phyloP scores from a whole-genome alignment of 2,329 filamentous ascomycete genomes.

The Chaetomiaceae sp. region DNA sequence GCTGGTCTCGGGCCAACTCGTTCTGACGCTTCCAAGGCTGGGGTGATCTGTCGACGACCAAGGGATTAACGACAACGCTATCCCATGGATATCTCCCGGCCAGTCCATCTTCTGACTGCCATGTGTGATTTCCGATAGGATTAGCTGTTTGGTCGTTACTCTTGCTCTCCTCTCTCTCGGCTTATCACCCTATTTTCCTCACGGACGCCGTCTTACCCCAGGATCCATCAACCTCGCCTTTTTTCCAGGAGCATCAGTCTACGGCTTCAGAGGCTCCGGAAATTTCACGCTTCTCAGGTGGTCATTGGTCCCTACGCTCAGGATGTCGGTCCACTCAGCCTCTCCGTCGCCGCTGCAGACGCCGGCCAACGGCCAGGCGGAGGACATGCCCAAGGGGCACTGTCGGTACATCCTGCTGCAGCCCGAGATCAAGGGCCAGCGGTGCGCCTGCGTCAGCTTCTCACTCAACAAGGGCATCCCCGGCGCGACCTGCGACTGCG shows the following conservation, averaged over 20 bases:
- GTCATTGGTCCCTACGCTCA: not conserved
- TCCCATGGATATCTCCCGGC: conserved; percentile 24
- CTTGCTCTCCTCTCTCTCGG: not conserved
- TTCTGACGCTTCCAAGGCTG: conserved; percentile 10
- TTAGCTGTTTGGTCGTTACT: conserved; percentile 14
- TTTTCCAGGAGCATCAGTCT: not conserved
- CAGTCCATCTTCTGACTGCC: conserved; percentile 19
- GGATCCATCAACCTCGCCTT: not conserved
- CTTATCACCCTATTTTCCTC: not conserved
- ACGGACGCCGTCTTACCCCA: not conserved
- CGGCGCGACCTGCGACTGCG: conserved; percentile 54
- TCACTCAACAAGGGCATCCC: conserved; percentile 50
- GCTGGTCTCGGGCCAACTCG: not conserved
- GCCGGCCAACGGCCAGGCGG: conserved; percentile 27
- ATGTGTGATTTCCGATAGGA: conserved; percentile 28
- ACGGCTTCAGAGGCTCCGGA: not conserved
- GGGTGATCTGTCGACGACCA: conserved; percentile 13
- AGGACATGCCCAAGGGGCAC: conserved; percentile 53
- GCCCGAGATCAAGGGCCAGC: conserved; percentile 53
- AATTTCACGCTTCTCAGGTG: not conserved
- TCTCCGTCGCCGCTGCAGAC: conserved; percentile 31
- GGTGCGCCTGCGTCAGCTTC: conserved; percentile 57
- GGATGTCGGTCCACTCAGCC: conserved; percentile 28
- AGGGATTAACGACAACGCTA: conserved; percentile 4
- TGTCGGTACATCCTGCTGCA: conserved; percentile 56